Percentiles rank a stretch among this genome's conserved stretches.
phyloP scores from a whole-genome alignment of 1,284 basidiomycete species.

The Naganishia liquefaciens region DNA sequence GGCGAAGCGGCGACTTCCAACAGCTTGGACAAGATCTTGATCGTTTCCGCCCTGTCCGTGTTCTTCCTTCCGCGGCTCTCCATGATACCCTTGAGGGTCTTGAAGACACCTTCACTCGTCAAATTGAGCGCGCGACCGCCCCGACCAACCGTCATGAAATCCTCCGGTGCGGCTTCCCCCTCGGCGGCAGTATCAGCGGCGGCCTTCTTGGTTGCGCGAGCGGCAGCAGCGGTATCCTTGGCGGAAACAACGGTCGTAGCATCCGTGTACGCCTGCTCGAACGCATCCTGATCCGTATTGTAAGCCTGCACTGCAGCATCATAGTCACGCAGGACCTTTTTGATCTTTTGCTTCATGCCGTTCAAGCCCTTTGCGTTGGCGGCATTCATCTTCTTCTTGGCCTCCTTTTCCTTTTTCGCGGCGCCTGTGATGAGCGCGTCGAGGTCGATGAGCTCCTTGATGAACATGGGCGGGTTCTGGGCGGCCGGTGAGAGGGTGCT shows the following conservation, averaged over 20 bases:
- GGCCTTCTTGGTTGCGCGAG: conserved; percentile 40
- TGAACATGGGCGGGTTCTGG: conserved; percentile 82
- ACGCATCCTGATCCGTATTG: conserved; percentile 82
- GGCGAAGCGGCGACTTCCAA: conserved; percentile 78
- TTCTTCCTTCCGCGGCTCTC: conserved; percentile 69
- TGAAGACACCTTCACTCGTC: conserved; percentile 87
- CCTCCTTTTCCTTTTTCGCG: conserved; percentile 77
- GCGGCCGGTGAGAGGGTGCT: conserved; percentile 66
- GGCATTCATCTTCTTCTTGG: conserved; percentile 98
- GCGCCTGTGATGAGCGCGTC: conserved; percentile 75
- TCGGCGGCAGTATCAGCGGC: conserved; percentile 48
- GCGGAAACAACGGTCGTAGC: conserved; percentile 57
- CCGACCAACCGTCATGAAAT: conserved; percentile 89
- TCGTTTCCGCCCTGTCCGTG: conserved; percentile 94
- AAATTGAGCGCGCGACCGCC: conserved; percentile 82
- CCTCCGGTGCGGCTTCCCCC: conserved; percentile 57
- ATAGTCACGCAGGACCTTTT: conserved; percentile 86
- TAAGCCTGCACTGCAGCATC: conserved; percentile 78
- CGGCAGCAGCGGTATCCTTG: conserved; percentile 57
- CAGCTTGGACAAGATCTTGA: conserved; percentile 84
- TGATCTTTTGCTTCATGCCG: conserved; percentile 95
- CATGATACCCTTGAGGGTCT: conserved; percentile 85
- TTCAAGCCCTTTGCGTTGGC: conserved; percentile 92
- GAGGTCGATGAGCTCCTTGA: conserved; percentile 73
- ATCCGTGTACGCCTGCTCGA: conserved; percentile 72